A percentile compares a stretch with the other conserved stretches of the same genome.
Evolutionary conservation across 2,329 filamentous ascomycete species (phyloP).

Genomic region (Exophiala mesophila): DNA sequence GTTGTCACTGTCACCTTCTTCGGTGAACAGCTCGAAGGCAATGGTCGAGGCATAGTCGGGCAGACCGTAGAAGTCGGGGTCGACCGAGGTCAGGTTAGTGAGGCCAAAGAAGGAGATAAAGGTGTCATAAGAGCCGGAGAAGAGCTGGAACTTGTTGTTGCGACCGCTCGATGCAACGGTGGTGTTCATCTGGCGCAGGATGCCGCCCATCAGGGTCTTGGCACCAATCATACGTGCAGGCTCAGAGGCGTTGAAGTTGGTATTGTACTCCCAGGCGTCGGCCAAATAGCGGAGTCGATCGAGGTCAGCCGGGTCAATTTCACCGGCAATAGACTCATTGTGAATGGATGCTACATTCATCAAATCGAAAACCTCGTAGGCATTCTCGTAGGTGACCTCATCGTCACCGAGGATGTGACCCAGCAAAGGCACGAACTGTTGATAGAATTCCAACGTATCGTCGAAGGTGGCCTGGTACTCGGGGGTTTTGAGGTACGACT

Average conservation of each 20-base stretch:
- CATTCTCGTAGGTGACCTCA: constrained; percentile 52
- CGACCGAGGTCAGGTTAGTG: constrained; percentile 44
- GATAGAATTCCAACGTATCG: constrained; percentile 51
- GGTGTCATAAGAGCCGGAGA: constrained; percentile 57
- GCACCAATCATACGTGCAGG: constrained; percentile 46
- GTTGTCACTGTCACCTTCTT: constrained; percentile 30
- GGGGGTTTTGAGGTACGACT: constrained; percentile 51
- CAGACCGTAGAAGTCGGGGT: constrained; percentile 64
- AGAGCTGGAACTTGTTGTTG: constrained; percentile 41
- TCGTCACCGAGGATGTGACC: constrained; percentile 45
- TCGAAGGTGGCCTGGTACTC: constrained; percentile 46
- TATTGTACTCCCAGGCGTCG: constrained; percentile 71
- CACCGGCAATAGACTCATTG: constrained; percentile 41
- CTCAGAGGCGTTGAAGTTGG: constrained; percentile 66
- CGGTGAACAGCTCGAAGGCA: constrained; percentile 66
- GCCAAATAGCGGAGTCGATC: constrained; percentile 65
- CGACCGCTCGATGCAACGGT: constrained; percentile 31
- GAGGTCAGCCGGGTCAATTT: constrained; percentile 55
- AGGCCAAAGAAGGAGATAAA: constrained; percentile 59
- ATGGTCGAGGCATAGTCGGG: constrained; percentile 80
- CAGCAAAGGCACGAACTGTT: constrained; percentile 46
- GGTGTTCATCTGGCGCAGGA: constrained; percentile 43
- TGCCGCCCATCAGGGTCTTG: constrained; percentile 60
- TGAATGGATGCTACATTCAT: constrained; percentile 59
- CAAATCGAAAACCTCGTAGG: constrained; percentile 59